Evolutionary conservation across 495 filamentous ascomycete species (phyloP).

Genomic region (Neurospora africana): DNA sequence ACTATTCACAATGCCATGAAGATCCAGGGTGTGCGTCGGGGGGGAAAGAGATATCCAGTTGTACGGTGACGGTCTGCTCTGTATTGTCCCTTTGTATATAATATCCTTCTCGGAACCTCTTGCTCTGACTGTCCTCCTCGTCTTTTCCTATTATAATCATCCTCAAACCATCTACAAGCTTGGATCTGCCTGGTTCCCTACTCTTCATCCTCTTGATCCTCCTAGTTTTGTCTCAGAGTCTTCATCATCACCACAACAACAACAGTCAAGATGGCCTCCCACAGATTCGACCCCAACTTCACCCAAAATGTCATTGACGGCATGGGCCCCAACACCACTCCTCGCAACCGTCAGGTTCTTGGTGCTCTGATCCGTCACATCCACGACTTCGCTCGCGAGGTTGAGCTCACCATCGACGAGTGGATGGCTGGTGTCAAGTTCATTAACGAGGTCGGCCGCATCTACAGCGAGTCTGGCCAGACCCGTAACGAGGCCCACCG

Average conservation of each 20-base stretch:
- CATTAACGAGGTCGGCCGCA: slow-evolving; percentile 41
- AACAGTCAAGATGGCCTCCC: slow-evolving; percentile 13
- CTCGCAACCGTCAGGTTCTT: slow-evolving; percentile 56
- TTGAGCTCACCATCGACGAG: slow-evolving; percentile 68
- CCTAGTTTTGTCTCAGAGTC: background rate
- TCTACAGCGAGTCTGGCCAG: slow-evolving; percentile 47
- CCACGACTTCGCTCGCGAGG: slow-evolving; percentile 76
- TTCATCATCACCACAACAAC: slow-evolving; percentile 3
- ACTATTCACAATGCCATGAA: slow-evolving; percentile 4
- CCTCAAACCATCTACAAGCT: slow-evolving; percentile 1
- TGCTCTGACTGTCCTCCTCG: background rate
- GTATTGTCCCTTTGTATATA: background rate
- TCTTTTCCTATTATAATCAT: background rate
- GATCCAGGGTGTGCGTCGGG: background rate
- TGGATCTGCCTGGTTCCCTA: background rate
- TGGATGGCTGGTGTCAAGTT: slow-evolving; percentile 69
- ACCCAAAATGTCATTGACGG: slow-evolving; percentile 62
- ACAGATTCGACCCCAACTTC: slow-evolving; percentile 63
- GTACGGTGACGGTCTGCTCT: background rate
- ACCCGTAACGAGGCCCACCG: slow-evolving; percentile 65
- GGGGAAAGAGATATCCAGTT: background rate
- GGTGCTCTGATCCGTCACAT: slow-evolving; percentile 60
- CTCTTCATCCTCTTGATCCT: background rate
- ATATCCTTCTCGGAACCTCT: background rate
- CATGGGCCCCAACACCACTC: slow-evolving; percentile 63